Evolutionary conservation across 2,329 filamentous ascomycete genomes (phyloP).

Genomic region (Nothophaeocryptopus gaeumannii): DNA sequence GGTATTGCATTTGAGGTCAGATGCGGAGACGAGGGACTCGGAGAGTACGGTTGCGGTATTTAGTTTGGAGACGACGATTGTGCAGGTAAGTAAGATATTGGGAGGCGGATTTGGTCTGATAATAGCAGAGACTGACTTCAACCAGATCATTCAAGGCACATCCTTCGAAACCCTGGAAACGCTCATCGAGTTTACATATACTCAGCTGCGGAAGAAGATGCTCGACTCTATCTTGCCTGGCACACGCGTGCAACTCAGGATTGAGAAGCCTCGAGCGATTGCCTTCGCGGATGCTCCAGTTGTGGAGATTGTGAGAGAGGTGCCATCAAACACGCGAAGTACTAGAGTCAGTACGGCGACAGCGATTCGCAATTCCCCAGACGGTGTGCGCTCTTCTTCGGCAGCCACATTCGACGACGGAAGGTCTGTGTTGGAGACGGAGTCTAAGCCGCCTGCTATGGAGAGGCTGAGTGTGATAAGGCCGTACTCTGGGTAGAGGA

Average conservation of each 20-base stretch:
- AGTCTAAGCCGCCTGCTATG: neutral
- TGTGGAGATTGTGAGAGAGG: slow-evolving; percentile 54
- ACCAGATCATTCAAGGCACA: slow-evolving; percentile 42
- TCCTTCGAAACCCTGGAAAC: slow-evolving; percentile 50
- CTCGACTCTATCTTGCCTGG: slow-evolving; percentile 35
- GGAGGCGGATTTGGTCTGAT: neutral
- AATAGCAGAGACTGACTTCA: neutral
- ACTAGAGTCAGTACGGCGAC: neutral
- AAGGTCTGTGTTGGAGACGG: neutral
- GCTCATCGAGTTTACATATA: slow-evolving; percentile 45
- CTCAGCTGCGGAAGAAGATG: slow-evolving; percentile 35
- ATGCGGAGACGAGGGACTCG: slow-evolving; percentile 6
- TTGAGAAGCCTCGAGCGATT: slow-evolving; percentile 73
- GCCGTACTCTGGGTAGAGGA: slow-evolving; percentile 15
- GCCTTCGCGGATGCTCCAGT: slow-evolving; percentile 68
- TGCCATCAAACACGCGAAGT: slow-evolving; percentile 11
- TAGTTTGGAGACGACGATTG: slow-evolving; percentile 59
- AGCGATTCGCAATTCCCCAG: neutral
- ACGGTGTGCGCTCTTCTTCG: neutral
- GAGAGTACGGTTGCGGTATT: slow-evolving; percentile 41
- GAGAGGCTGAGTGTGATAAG: slow-evolving; percentile 20
- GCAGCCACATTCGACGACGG: neutral
- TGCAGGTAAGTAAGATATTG: slow-evolving; percentile 54
- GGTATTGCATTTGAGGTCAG: slow-evolving; percentile 56
- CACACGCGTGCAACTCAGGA: slow-evolving; percentile 57